Evolutionary conservation across 2,329 filamentous ascomycete genomes (phyloP), one percentile per base, ranked within the genome.

Genomic region (Diaporthe citri): DNA sequence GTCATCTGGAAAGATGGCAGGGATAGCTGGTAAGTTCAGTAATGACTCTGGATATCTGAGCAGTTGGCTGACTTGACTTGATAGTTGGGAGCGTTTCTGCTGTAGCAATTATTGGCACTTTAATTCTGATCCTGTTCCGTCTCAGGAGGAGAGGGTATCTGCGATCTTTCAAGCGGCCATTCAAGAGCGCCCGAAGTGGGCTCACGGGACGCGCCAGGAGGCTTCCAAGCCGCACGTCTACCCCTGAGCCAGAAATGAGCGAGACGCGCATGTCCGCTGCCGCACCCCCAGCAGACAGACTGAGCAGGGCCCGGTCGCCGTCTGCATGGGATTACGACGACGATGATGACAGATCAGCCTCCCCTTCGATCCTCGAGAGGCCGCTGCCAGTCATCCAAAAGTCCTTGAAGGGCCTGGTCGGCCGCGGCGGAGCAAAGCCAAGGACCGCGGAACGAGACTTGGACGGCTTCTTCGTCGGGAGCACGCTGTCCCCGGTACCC

Each of bases 11-110:
- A 25, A 60, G n/a, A 64, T 74, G 43, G 48, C 73, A 31, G 73
- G 73, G 3, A 74, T 74, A 39, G 56, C 39, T 41, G 67, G 73
- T 74, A 41, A 62, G 73, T 71, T 13, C 12, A 12, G 12, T 12
- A 22, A n/a, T 43, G n/a, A 17, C 3, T 9, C 52, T 36, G 8
- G 4, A 17, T 15, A 13, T n/a, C 1, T 17, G 13, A 46, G 41
- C 25, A 28, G 10, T 8, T 17, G 51, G 34, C 73, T 74, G 25
- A 74, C 46, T 17, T 10, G 12, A 20, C 6, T 62, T 7, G 6
- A 39, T 62, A 74, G 73, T 64, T 20, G 73, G 73, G 17, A 64
- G 73, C 34, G 57, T 71, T 28, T 72, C 67, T 22, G 73, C 57
- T 15, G 67, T 64, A 8, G 46, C 57, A 10, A 48, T 72, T 15